Conservation (phyloP, 441 rosid species). For the Hypseocharis bilobata region DNA sequence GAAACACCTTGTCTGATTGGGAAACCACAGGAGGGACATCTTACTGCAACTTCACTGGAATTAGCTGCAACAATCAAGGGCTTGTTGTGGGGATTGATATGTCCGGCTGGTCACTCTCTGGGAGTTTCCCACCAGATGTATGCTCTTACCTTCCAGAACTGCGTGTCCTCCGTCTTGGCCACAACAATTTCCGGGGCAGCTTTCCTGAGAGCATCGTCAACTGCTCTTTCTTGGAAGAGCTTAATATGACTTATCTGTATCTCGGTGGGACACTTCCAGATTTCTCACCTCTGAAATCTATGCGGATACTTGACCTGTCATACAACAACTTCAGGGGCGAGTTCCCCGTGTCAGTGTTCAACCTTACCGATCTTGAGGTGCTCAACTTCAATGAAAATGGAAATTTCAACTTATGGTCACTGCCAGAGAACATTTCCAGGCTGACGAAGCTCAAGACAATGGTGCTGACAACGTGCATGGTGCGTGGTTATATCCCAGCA, state of each 20-base stretch:
- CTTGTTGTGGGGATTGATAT: slow-evolving; percentile 50
- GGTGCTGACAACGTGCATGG: slow-evolving; percentile 58
- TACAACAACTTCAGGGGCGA: slow-evolving; percentile 60
- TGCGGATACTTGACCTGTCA: slow-evolving; percentile 64
- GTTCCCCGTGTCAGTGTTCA: slow-evolving; percentile 65
- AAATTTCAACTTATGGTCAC: slow-evolving; percentile 47
- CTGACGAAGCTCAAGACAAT: slow-evolving; percentile 52
- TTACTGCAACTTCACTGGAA: slow-evolving; percentile 59
- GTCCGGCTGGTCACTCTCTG: slow-evolving; percentile 49
- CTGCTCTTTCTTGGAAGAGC: slow-evolving; percentile 66
- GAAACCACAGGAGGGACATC: slow-evolving; percentile 29
- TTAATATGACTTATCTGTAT: slow-evolving; percentile 38
- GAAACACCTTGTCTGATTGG: slow-evolving; percentile 54
- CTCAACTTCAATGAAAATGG: slow-evolving; percentile 66
- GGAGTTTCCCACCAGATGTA: slow-evolving; percentile 46
- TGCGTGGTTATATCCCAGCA: slow-evolving; percentile 55
- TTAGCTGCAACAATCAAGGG: slow-evolving; percentile 52
- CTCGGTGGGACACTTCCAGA: slow-evolving; percentile 53
- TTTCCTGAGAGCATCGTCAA: slow-evolving; percentile 46
- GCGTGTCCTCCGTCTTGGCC: slow-evolving; percentile 53
- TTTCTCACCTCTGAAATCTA: slow-evolving; percentile 53
- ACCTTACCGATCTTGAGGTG: slow-evolving; percentile 55
- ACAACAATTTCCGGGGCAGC: slow-evolving; percentile 46
- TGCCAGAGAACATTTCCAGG: slow-evolving; percentile 51
- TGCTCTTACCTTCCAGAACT: slow-evolving; percentile 63